Evolutionary conservation across 805 yeast genomes (phyloP), one percentile per base, ranked within the genome.

Genomic region (Lipomyces sp.): DNA sequence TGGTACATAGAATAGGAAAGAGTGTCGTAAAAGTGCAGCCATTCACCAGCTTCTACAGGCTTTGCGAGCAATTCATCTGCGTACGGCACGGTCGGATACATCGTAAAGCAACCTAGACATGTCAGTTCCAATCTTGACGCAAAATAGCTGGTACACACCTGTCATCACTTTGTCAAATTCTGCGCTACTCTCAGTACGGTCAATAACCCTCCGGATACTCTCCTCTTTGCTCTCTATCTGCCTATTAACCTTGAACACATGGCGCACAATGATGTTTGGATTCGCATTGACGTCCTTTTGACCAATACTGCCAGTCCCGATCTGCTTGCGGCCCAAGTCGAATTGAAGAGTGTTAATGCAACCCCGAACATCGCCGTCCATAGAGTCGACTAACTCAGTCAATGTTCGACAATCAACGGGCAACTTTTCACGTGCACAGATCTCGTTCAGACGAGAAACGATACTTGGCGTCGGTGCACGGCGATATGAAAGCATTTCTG

Each of bases 271-370:
- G 15, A 83, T 76, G 72, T 82, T 89, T 96, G 96, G 90, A 30
- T 88, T 83, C 57, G 85, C 69, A 61, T 84, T 86, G 10, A 80
- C 72, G 76, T 92, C 97, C 75, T 89, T 90, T 34, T 42, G 59
- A n/a, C 69, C 69, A 4, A 58, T 39, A n/a, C 58, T 50, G n/a
- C 51, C 30, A 6, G 35, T 42, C 6, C 64, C 66, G 8, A 48
- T 39, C 30, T 63, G 50, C 24, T 63, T 33, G 32, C 63, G 63
- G 11, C 66, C 53, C 64, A 60, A 78, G 54, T 80, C 82, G 74
- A 94, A 93, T 72, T 94, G 98, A 50, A 94, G 75, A 72, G 87
- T 85, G 74, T 94, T 94, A 51, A 94, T 81, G 76, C 97, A 89
- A 34, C 92, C 90, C 71, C 99, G 80, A 24, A 95, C 82, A 78